A percentile compares a stretch with the other conserved stretches of the same genome.
phyloP scores from a whole-genome alignment of 2,329 filamentous ascomycete genomes.

The Colletotrichum sidae region DNA sequence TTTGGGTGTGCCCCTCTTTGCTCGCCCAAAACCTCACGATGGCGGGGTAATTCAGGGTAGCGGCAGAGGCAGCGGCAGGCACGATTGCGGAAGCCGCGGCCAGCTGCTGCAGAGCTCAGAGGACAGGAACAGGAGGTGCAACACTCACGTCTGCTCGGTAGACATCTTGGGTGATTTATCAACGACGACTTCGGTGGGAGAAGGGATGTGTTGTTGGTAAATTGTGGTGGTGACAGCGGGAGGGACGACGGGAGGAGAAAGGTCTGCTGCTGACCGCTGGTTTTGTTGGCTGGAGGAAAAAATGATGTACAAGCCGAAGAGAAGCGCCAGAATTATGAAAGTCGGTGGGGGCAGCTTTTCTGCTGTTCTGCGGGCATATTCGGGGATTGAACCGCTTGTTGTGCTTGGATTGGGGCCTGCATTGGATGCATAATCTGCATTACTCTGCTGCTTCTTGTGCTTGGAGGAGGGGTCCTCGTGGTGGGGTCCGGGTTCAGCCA shows the following conservation, averaged over 20 bases:
- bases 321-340: conserved; percentile 53
- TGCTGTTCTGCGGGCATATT: conserved; percentile 43
- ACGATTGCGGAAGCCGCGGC: conserved; percentile 22
- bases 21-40: conserved; percentile 39
- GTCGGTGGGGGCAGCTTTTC: conserved; percentile 58
- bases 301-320: conserved; percentile 51
- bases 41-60: conserved; percentile 46
- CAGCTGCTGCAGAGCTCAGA: background rate
- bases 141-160: conserved; percentile 87
- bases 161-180: conserved; percentile 68
- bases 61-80: background rate
- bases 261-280: conserved; percentile 38
- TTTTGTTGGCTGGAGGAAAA: conserved; percentile 45
- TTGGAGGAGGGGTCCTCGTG: conserved; percentile 50
- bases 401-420: conserved; percentile 15
- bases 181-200: conserved; percentile 38
- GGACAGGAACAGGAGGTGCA: background rate
- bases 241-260: conserved; percentile 41
- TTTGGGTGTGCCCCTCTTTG: conserved; percentile 30
- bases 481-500: conserved; percentile 45
- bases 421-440: conserved; percentile 18
- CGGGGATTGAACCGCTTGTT: conserved; percentile 23
- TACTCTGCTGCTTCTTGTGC: conserved; percentile 38
- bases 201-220: conserved; percentile 40
- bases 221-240: conserved; percentile 37